These are phyloP conservation scores for Alternaria metachromatica DNA, from an alignment of 2,329 filamentous ascomycete genomes.

Conservation along the genomic window DNA sequence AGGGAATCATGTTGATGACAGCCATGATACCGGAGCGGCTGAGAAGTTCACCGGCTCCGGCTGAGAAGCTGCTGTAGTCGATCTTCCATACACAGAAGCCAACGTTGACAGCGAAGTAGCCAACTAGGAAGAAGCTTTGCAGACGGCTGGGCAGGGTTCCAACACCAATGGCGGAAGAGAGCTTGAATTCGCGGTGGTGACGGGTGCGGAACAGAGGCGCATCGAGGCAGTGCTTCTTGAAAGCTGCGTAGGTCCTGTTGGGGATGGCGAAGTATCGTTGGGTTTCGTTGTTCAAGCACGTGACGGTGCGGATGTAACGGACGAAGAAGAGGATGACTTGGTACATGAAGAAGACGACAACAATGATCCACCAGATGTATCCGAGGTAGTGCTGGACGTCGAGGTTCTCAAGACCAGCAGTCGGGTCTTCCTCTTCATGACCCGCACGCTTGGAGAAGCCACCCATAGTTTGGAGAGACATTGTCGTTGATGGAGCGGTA, in stretches of 20 bases:
- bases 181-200: slow-evolving; percentile 60
- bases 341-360: slow-evolving; percentile 70
- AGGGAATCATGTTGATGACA: slow-evolving; percentile 78
- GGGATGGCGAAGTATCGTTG: slow-evolving; percentile 79
- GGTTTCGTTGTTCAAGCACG: slow-evolving; percentile 77
- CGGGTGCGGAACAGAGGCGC: slow-evolving; percentile 56
- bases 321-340: slow-evolving; percentile 66
- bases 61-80: slow-evolving; percentile 70
- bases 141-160: slow-evolving; percentile 58
- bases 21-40: slow-evolving; percentile 74
- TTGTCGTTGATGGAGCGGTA: slow-evolving; percentile 19
- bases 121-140: slow-evolving; percentile 55
- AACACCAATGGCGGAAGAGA: slow-evolving; percentile 57
- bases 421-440: slow-evolving; percentile 29
- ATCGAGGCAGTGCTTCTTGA: slow-evolving; percentile 56
- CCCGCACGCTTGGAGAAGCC: slow-evolving; percentile 31
- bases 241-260: slow-evolving; percentile 56
- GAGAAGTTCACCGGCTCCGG: slow-evolving; percentile 70
- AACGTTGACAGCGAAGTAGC: slow-evolving; percentile 58
- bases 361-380: slow-evolving; percentile 65
- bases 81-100: slow-evolving; percentile 60
- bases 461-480: slow-evolving; percentile 31
- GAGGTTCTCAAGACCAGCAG: slow-evolving; percentile 40
- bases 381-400: slow-evolving; percentile 48
- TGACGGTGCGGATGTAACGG: slow-evolving; percentile 74